Evolutionary conservation across 768 basidiomycete genomes (phyloP).

Genomic region (Mycena sanguinolenta): DNA sequence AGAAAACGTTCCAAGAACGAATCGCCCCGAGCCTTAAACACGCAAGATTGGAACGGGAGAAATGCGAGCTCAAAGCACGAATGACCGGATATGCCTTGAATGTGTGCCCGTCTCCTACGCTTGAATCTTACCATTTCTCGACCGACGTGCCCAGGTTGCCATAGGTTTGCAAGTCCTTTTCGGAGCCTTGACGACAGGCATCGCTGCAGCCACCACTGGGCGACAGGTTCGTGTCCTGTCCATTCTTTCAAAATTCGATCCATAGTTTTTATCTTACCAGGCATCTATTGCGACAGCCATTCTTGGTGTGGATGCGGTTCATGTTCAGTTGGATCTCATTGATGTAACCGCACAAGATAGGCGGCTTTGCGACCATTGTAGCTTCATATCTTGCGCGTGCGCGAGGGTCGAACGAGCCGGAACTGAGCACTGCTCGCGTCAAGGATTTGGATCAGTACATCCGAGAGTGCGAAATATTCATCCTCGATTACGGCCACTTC

Average conservation of each 20-base stretch:
- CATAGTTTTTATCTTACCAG: background rate
- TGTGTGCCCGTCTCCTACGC: background rate
- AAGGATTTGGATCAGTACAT: slow-evolving; percentile 78
- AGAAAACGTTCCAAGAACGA: slow-evolving; percentile 63
- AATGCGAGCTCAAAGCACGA: slow-evolving; percentile 60
- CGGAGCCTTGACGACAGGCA: slow-evolving; percentile 76
- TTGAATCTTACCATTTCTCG: slow-evolving; percentile 34
- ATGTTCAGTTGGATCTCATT: background rate
- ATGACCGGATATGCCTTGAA: slow-evolving; percentile 31
- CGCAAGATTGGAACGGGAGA: slow-evolving; percentile 60
- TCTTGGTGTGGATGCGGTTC: background rate
- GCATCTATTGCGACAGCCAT: slow-evolving; percentile 36
- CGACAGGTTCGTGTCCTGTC: slow-evolving; percentile 50
- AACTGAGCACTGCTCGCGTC: slow-evolving; percentile 64
- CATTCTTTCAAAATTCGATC: background rate
- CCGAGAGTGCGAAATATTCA: slow-evolving; percentile 70
- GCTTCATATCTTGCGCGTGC: slow-evolving; percentile 81
- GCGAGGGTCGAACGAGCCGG: slow-evolving; percentile 79
- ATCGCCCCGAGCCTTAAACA: slow-evolving; percentile 64
- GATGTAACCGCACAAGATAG: slow-evolving; percentile 42
- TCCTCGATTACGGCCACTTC: slow-evolving; percentile 67
- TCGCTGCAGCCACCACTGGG: slow-evolving; percentile 64
- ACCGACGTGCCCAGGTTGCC: slow-evolving; percentile 57
- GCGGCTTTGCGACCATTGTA: slow-evolving; percentile 75
- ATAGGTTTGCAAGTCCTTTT: slow-evolving; percentile 75